phyloP scores from a whole-genome alignment of 306 rosid genomes.

The Quercus alba region DNA sequence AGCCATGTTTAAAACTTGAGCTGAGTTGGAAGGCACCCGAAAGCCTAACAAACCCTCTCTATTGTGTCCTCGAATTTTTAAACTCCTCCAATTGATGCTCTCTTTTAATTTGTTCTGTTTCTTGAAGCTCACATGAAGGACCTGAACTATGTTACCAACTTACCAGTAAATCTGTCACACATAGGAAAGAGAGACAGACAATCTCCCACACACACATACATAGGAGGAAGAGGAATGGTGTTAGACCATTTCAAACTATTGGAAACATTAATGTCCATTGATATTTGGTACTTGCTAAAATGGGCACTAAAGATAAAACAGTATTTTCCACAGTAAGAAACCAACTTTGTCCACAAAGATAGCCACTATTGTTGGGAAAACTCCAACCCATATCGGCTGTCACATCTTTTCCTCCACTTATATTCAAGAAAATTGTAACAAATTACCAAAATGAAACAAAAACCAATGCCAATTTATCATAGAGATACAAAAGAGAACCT shows the following conservation, averaged over 20 bases:
- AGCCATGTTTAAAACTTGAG: background rate
- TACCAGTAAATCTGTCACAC: too few species aligned
- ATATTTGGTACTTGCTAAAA: background rate
- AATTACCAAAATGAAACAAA: background rate
- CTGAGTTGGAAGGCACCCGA: background rate
- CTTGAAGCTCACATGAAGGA: too few species aligned
- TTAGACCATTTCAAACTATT: background rate
- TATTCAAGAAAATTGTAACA: background rate
- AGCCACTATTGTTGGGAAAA: conserved; percentile 14
- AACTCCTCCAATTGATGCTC: too few species aligned
- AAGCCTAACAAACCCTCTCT: too few species aligned
- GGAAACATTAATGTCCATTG: background rate
- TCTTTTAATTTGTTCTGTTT: too few species aligned
- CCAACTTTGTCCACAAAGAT: conserved; percentile 11
- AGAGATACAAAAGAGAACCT: conserved; percentile 19
- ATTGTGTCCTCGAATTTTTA: too few species aligned
- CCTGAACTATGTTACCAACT: too few species aligned
- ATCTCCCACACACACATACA: too few species aligned
- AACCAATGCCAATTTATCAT: conserved; percentile 3
- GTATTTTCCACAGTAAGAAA: background rate
- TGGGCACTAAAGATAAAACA: background rate
- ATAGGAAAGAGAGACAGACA: background rate
- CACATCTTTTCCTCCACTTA: conserved; percentile 11
- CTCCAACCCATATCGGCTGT: conserved; percentile 1
- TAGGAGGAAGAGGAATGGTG: background rate